Conservation (phyloP, 2,329 filamentous ascomycete species). For the Aureobasidium namibiae region DNA sequence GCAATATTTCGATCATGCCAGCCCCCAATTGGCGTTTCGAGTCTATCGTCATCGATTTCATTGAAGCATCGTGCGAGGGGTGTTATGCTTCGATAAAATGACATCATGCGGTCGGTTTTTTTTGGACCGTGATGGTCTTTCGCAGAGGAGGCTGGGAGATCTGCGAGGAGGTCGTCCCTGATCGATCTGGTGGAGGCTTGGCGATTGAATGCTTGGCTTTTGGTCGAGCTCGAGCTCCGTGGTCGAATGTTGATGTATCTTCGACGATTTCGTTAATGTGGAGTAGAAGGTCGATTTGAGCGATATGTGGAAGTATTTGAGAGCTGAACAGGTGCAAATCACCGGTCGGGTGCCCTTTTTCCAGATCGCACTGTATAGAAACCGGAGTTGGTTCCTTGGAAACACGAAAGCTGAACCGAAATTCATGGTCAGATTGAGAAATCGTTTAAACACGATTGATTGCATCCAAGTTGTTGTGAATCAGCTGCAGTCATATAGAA, state of each 20-base stretch:
- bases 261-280: neutral
- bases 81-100: neutral
- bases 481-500: neutral
- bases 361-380: too few relatives aligned
- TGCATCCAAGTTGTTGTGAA: neutral
- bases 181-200: neutral
- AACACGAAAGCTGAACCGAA: neutral
- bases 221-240: neutral
- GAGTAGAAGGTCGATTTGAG: neutral
- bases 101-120: neutral
- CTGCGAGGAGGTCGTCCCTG: neutral
- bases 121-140: slow-evolving; percentile 1
- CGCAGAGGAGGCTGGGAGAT: neutral
- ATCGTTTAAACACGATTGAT: neutral
- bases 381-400: too few relatives aligned
- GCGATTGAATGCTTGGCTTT: slow-evolving; percentile 1
- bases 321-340: neutral
- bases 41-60: slow-evolving; percentile 4
- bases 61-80: neutral
- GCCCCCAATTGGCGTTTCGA: neutral
- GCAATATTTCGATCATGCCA: neutral
- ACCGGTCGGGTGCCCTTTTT: too few relatives aligned
- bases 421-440: neutral
- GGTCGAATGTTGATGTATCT: neutral
- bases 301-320: neutral